Conservation (phyloP, 139 green algal species). For the Tetraselmis striata region DNA sequence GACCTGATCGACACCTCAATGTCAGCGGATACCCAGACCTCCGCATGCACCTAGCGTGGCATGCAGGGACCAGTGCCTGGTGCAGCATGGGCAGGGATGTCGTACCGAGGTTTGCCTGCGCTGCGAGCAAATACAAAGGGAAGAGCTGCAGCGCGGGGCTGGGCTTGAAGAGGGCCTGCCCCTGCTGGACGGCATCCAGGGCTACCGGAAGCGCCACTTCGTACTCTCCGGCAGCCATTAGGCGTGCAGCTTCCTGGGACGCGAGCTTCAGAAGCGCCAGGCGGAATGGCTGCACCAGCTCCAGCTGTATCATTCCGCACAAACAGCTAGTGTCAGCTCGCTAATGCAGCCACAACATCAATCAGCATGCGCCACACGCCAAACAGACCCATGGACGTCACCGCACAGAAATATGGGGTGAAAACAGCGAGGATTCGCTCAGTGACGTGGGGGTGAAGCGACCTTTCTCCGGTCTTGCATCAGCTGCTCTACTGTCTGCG, state of each 20-base stretch:
- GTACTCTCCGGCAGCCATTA: constrained; percentile 72
- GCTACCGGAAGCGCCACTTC: constrained; percentile 67
- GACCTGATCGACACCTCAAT: no score
- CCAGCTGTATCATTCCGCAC: no score
- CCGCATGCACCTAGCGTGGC: not conserved
- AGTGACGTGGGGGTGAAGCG: not conserved
- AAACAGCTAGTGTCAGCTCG: no score
- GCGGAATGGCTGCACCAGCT: constrained; percentile 71
- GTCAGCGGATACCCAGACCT: constrained; percentile 2
- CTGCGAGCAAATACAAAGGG: constrained; percentile 70
- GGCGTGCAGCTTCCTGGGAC: constrained; percentile 64
- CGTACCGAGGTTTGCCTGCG: constrained; percentile 54
- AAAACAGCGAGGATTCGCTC: no score
- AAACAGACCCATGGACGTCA: not conserved
- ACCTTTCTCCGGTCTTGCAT: constrained; percentile 33
- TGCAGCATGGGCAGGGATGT: no score
- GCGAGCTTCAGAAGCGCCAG: constrained; percentile 71
- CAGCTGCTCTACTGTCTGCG: constrained; percentile 56
- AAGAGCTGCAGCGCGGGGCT: constrained; percentile 68
- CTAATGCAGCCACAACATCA: not conserved
- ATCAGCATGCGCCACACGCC: not conserved
- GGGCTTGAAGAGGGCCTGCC: constrained; percentile 70
- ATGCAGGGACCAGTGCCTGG: not conserved
- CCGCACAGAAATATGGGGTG: no score
- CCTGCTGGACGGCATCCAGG: constrained; percentile 64